Conservation (phyloP, 2,329 filamentous ascomycete species). For the Alternaria rosae region DNA sequence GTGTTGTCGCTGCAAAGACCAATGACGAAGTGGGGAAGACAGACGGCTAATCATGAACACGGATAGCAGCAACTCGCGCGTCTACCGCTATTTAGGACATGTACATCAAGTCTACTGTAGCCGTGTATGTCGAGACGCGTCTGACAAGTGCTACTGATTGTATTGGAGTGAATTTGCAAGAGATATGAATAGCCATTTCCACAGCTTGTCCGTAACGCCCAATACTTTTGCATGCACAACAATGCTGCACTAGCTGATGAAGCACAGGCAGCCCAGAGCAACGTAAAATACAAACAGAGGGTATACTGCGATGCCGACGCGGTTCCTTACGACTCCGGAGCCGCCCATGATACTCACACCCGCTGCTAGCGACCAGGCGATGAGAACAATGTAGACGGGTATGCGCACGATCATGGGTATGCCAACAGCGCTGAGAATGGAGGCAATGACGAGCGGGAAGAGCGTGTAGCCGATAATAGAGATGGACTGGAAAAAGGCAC, state of each 20-base stretch:
- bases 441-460: conserved; percentile 93
- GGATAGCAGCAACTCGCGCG: conserved; percentile 16
- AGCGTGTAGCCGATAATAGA: conserved; percentile 99
- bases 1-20: conserved; percentile 35
- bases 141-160: neutral
- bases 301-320: conserved; percentile 92
- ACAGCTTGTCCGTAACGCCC: conserved; percentile 10
- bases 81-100: conserved; percentile 11
- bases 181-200: neutral
- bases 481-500: conserved; percentile 96
- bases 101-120: conserved; percentile 5
- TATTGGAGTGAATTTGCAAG: neutral
- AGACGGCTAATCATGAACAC: conserved; percentile 27
- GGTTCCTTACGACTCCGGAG: conserved; percentile 93
- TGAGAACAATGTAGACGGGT: conserved; percentile 86
- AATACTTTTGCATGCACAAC: conserved; percentile 13
- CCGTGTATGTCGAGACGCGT: neutral
- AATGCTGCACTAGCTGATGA: conserved; percentile 75
- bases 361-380: conserved; percentile 92
- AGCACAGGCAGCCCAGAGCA: conserved; percentile 91
- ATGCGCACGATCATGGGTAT: conserved; percentile 83
- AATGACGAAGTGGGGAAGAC: conserved; percentile 41
- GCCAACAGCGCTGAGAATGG: conserved; percentile 82
- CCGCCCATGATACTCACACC: conserved; percentile 95
- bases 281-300: conserved; percentile 96